phyloP scores from a whole-genome alignment of 2,329 filamentous ascomycete species.

The Mycogone perniciosa region DNA sequence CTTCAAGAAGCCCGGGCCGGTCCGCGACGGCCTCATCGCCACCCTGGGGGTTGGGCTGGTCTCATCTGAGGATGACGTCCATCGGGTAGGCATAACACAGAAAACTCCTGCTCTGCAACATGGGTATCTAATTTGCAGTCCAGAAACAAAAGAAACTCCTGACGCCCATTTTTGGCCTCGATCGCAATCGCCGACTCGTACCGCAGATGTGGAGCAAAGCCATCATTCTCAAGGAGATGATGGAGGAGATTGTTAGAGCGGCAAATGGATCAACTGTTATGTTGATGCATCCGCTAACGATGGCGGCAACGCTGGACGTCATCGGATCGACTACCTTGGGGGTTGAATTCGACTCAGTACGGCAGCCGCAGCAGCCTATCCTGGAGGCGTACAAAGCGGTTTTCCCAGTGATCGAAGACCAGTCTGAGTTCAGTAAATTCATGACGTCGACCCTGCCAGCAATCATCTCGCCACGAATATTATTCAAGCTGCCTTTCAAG shows the following conservation, averaged over 20 bases:
- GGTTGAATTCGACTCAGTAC: constrained; percentile 5
- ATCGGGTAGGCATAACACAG: no score
- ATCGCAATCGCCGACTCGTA: constrained; percentile 2
- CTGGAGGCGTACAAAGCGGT: constrained; percentile 2
- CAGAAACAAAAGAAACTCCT: constrained; percentile 7
- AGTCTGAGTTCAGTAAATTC: neutral
- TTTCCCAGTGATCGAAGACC: constrained; percentile 1
- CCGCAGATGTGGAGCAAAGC: constrained; percentile 5
- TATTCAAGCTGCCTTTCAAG: constrained; percentile 3
- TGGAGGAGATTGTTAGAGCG: neutral
- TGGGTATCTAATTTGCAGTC: neutral
- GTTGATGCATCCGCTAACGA: neutral
- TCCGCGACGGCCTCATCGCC: neutral
- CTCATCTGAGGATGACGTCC: neutral
- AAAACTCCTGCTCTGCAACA: no score
- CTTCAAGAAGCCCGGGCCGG: neutral
- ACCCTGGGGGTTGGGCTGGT: constrained; percentile 1
- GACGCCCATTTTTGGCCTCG: constrained; percentile 1
- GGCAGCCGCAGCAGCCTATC: neutral
- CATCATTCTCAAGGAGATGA: neutral
- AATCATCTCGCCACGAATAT: neutral
- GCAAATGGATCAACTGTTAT: neutral
- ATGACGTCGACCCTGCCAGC: neutral
- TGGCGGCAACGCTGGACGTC: constrained; percentile 4
- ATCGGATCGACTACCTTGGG: constrained; percentile 2